A percentile compares a stretch with the other conserved stretches of the same genome.
Evolutionary conservation across 306 rosid genomes (phyloP).

Genomic region (Ammopiptanthus mongolicus): DNA sequence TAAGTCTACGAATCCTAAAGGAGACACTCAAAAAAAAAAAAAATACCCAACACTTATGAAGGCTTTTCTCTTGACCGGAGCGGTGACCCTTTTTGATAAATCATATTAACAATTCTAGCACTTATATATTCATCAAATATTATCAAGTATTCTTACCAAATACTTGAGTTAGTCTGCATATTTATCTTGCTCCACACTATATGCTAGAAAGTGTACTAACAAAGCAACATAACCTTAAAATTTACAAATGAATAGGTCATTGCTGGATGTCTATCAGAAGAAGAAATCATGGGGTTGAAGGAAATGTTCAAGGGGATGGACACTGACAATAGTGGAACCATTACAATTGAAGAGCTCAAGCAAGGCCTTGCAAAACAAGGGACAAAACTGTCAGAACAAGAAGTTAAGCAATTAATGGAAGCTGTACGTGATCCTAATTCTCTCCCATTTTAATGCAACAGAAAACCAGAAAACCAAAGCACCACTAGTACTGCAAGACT

Average conservation of each 20-base stretch:
- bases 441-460: not conserved
- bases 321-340: conserved; percentile 87
- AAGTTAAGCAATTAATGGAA: conserved; percentile 81
- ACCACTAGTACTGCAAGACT: not conserved
- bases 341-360: conserved; percentile 85
- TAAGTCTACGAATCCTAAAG: no score
- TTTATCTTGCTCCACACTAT: not conserved
- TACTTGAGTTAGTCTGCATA: not conserved
- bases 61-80: not conserved
- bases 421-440: conserved; percentile 54
- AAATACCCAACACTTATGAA: not conserved
- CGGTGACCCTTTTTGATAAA: no score
- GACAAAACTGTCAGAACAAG: conserved; percentile 69
- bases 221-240: not conserved
- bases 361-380: conserved; percentile 89
- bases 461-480: no score
- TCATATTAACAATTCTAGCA: not conserved
- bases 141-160: not conserved
- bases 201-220: not conserved
- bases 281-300: conserved; percentile 86
- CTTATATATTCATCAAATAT: not conserved
- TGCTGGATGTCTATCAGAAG: conserved; percentile 91
- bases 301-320: conserved; percentile 85
- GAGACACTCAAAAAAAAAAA: no score
- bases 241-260: conserved; percentile 47